phyloP scores from a whole-genome alignment of 2,329 filamentous ascomycete genomes.

The Neonectria punicea region DNA sequence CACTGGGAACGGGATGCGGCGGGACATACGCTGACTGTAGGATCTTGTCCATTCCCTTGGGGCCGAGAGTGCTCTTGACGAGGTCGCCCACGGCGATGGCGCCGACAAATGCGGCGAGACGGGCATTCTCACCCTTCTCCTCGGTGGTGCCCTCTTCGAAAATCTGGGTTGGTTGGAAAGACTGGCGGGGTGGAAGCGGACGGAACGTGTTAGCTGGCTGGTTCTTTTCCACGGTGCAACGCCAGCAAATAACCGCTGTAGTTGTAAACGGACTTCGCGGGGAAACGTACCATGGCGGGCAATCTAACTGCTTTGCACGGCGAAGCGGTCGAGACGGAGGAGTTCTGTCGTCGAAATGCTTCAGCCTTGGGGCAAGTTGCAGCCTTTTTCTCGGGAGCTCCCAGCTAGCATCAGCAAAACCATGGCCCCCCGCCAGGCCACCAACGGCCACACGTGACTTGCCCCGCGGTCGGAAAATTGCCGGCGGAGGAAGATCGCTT shows the following conservation, averaged over 20 bases:
- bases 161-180: slow-evolving; percentile 93
- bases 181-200: slow-evolving; percentile 51
- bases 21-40: slow-evolving; percentile 86
- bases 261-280: not conserved
- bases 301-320: slow-evolving; percentile 33
- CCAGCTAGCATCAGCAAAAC: slow-evolving; percentile 35
- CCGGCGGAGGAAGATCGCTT: slow-evolving; percentile 52
- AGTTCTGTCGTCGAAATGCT: slow-evolving; percentile 43
- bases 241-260: not conserved
- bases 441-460: slow-evolving; percentile 51
- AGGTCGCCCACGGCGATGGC: slow-evolving; percentile 97
- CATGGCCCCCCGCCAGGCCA: slow-evolving; percentile 40
- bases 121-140: slow-evolving; percentile 99
- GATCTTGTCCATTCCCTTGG: slow-evolving; percentile 99
- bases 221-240: not conserved
- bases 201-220: slow-evolving; percentile 34
- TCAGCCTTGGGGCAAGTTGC: slow-evolving; percentile 45
- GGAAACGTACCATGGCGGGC: slow-evolving; percentile 41
- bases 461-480: slow-evolving; percentile 48
- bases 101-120: slow-evolving; percentile 96
- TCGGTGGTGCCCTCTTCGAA: slow-evolving; percentile 97
- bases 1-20: slow-evolving; percentile 20
- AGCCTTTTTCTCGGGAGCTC: slow-evolving; percentile 45
- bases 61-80: slow-evolving; percentile 96
- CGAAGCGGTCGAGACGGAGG: slow-evolving; percentile 36